A percentile compares a stretch with the other conserved stretches of the same genome.
phyloP scores from a whole-genome alignment of 2,329 filamentous ascomycete genomes.

The Mycogone perniciosa region DNA sequence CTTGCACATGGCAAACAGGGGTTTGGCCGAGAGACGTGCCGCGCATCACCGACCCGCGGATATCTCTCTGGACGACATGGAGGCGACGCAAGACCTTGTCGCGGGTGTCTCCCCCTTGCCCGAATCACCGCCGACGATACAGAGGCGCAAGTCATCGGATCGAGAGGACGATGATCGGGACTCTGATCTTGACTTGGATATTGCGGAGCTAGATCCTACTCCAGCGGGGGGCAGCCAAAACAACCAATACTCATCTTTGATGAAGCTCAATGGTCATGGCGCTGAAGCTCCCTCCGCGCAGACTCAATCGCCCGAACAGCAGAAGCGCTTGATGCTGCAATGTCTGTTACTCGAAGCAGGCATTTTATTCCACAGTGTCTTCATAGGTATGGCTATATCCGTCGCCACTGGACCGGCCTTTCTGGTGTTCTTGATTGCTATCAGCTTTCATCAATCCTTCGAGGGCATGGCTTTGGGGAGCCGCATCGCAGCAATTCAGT shows the following conservation, averaged over 20 bases:
- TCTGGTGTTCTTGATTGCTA: constrained; percentile 71
- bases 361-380: constrained; percentile 78
- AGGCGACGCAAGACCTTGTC: constrained; percentile 49
- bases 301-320: constrained; percentile 44
- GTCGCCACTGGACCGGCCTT: constrained; percentile 76
- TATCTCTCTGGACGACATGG: constrained; percentile 46
- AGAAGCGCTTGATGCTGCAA: constrained; percentile 64
- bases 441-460: constrained; percentile 81
- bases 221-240: constrained; percentile 22
- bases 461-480: constrained; percentile 81
- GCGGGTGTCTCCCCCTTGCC: constrained; percentile 53
- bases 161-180: constrained; percentile 38
- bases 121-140: constrained; percentile 40
- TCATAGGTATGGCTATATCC: constrained; percentile 81
- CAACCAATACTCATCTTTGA: constrained; percentile 27
- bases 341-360: constrained; percentile 76
- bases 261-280: constrained; percentile 11
- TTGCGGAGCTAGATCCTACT: constrained; percentile 53
- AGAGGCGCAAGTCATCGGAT: constrained; percentile 24
- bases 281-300: constrained; percentile 23
- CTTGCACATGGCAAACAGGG: constrained; percentile 17
- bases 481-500: constrained; percentile 77
- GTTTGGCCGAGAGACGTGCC: constrained; percentile 33
- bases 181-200: constrained; percentile 52
- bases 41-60: constrained; percentile 38